Evolutionary conservation across 257 asterid genomes (phyloP), one percentile per base, ranked within the genome.

Genomic region (Solanum commersonii): DNA sequence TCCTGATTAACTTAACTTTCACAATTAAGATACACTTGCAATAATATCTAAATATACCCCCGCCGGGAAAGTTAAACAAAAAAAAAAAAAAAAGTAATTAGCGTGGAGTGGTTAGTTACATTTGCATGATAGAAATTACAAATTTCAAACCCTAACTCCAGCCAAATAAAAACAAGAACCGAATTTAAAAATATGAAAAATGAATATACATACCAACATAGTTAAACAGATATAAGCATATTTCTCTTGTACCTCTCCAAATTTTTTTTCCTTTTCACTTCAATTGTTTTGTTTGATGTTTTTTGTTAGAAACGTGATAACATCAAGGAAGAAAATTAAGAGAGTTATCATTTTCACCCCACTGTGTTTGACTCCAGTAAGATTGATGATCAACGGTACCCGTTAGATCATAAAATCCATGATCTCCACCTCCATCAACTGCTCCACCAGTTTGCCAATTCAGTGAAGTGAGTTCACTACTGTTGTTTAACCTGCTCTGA

Each of bases 301-400:
- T 49, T 86, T 35, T 40, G 91, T 91, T 73, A 44, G 37, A 86
- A 89, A 56, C 82, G 65, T 63, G 87, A 70, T 33, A 83, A 71
- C 83, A 89, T 89, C 91, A 92, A 14, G 95, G 96, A 10, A 92
- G 95, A 90, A 91, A 93, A 91, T 91, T 89, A 34, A 95, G 93
- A 63, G 95, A 90, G 84, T 90, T 96, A 90, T 96, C 95, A 42
- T 88, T 90, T 88, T 93, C 94, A 77, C 90, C 88, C 98, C 98
- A 94, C 88, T 94, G 95, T 23, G 92, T 87, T 89, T 93, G 96
- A 87, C 87, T 91, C 99, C 98, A 96, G 93, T 94, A 94, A 3
- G 93, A 83, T 31, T 96, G 96, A 92, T 96, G 96, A 92, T 95
- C 98, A 33, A 93, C 93, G 44, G 88, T 89, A 42, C 94, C 98